phyloP scores from a whole-genome alignment of 2,329 filamentous ascomycete species.

The Epichloe coenophiala region DNA sequence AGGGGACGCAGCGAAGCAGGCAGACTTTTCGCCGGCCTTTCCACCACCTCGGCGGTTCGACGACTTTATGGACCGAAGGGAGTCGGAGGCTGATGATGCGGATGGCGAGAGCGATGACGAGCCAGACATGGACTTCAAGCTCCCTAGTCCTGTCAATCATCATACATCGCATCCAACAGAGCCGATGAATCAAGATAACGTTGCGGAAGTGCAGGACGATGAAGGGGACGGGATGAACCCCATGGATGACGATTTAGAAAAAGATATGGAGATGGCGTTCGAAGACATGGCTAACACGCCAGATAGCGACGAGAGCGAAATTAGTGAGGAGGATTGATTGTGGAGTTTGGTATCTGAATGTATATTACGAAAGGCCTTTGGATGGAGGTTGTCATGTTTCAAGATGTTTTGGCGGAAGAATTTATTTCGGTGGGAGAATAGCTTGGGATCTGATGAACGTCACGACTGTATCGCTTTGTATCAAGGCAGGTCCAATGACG shows the following conservation, averaged over 20 bases:
- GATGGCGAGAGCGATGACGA: conserved; percentile 35
- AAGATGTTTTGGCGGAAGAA: neutral
- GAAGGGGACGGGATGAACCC: conserved; percentile 16
- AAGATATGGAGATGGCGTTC: conserved; percentile 36
- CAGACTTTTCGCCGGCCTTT: conserved; percentile 37
- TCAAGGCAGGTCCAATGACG: neutral
- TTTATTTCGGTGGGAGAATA: neutral
- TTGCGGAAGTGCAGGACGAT: conserved; percentile 14
- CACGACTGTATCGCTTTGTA: neutral
- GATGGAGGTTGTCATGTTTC: neutral
- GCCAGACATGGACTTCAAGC: conserved; percentile 35
- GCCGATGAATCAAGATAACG: conserved; percentile 16
- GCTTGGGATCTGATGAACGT: neutral
- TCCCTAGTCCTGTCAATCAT: conserved; percentile 39
- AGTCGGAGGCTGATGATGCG: conserved; percentile 29
- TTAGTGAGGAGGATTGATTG: conserved; percentile 50
- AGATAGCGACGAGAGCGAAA: conserved; percentile 42
- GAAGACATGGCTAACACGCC: conserved; percentile 41
- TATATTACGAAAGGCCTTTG: neutral
- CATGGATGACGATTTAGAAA: conserved; percentile 30
- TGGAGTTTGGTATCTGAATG: neutral
- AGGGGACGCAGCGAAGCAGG: conserved; percentile 22
- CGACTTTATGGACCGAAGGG: conserved; percentile 35
- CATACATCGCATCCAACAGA: conserved; percentile 17
- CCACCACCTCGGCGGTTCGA: conserved; percentile 36